A percentile compares a stretch with the other conserved stretches of the same genome.
Evolutionary conservation across 2,329 filamentous ascomycete genomes (phyloP).

Genomic region (Colletotrichum filicis): DNA sequence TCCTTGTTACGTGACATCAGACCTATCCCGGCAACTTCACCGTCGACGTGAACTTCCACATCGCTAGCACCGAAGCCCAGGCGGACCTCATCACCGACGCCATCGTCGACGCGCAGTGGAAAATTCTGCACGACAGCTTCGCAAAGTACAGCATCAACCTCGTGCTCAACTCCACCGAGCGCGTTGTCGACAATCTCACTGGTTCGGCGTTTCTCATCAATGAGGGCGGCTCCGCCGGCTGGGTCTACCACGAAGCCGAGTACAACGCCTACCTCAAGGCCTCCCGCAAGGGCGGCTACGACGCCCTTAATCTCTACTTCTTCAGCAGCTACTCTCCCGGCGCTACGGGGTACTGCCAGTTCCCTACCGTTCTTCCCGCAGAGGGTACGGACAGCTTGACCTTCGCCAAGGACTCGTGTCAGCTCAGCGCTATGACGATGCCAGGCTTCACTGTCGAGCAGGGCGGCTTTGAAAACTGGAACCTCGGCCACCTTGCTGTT

Average conservation of each 20-base stretch:
- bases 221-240: slow-evolving; percentile 34
- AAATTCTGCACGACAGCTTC: slow-evolving; percentile 36
- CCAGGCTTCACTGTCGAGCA: slow-evolving; percentile 25
- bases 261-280: slow-evolving; percentile 20
- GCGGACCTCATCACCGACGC: slow-evolving; percentile 34
- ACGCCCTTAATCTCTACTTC: slow-evolving; percentile 60
- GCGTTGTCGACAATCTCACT: slow-evolving; percentile 38
- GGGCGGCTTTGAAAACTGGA: slow-evolving; percentile 26
- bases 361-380: slow-evolving; percentile 43
- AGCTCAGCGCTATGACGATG: slow-evolving; percentile 33
- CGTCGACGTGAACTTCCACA: slow-evolving; percentile 41
- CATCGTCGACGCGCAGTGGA: slow-evolving; percentile 37
- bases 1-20: too few relatives aligned
- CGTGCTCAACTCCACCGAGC: slow-evolving; percentile 38
- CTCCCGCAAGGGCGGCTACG: slow-evolving; percentile 50
- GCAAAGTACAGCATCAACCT: slow-evolving; percentile 39
- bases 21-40: slow-evolving; percentile 37
- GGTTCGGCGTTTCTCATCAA: slow-evolving; percentile 39
- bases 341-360: slow-evolving; percentile 58
- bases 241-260: slow-evolving; percentile 31
- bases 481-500: slow-evolving; percentile 39
- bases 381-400: neutral
- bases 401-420: slow-evolving; percentile 24
- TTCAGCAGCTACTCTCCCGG: slow-evolving; percentile 48
- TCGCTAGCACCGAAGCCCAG: slow-evolving; percentile 40